Conservation (phyloP, 768 basidiomycete genomes). For the Boletales sp. region DNA sequence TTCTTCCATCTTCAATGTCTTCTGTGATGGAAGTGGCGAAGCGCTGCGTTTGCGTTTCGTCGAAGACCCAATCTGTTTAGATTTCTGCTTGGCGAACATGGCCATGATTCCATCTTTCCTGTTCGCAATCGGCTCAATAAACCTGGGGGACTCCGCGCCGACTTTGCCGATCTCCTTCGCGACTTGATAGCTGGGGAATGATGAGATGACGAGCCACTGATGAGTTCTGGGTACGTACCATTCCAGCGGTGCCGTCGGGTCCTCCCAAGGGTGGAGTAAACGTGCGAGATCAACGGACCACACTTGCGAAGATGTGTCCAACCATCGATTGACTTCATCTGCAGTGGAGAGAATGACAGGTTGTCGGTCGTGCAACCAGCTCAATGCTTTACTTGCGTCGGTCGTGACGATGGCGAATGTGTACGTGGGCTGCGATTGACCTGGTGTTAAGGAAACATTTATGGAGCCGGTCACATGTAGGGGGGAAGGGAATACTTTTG, state of each 20-base stretch:
- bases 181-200: constrained; percentile 69
- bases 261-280: constrained; percentile 60
- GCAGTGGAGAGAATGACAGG: constrained; percentile 71
- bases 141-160: constrained; percentile 76
- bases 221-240: constrained; percentile 47
- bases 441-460: constrained; percentile 29
- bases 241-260: constrained; percentile 49
- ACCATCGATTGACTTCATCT: constrained; percentile 67
- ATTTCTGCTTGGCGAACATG: constrained; percentile 68
- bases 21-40: constrained; percentile 6
- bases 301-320: constrained; percentile 64
- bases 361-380: constrained; percentile 90
- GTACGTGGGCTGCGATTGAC: constrained; percentile 55
- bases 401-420: constrained; percentile 93
- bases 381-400: constrained; percentile 58
- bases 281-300: constrained; percentile 63
- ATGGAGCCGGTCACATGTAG: neutral
- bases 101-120: constrained; percentile 86
- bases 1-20: constrained; percentile 7
- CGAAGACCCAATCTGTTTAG: constrained; percentile 13
- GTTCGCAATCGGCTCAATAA: constrained; percentile 73
- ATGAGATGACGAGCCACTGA: neutral
- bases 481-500: constrained; percentile 43
- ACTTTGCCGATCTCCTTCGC: constrained; percentile 91
- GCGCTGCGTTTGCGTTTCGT: constrained; percentile 29